phyloP scores from a whole-genome alignment of 2,329 filamentous ascomycete species.

The Neonectria magnoliae region DNA sequence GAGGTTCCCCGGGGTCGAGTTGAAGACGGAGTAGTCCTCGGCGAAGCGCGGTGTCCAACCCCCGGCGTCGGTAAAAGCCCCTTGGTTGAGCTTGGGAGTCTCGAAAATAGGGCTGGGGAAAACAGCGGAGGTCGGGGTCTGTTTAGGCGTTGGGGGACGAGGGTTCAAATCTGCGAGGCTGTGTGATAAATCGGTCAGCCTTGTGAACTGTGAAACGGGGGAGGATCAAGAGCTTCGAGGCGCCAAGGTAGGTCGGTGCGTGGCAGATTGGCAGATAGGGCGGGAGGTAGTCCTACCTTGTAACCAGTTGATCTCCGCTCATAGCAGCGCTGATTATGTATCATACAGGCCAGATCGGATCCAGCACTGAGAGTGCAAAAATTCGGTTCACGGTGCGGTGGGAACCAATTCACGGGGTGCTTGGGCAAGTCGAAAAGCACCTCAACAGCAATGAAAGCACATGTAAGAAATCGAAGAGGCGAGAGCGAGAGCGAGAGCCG shows the following conservation, averaged over 20 bases:
- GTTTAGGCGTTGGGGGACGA: conserved; percentile 67
- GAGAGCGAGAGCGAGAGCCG: conserved; percentile 7
- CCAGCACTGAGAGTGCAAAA: conserved; percentile 25
- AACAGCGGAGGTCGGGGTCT: conserved; percentile 64
- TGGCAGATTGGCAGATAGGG: conserved; percentile 9
- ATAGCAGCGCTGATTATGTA: conserved; percentile 61
- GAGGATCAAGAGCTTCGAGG: conserved; percentile 21
- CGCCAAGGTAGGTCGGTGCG: conserved; percentile 16
- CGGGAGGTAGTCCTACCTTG: conserved; percentile 56
- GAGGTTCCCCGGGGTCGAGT: conserved; percentile 69
- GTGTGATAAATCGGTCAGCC: conserved; percentile 50
- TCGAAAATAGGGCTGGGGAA: conserved; percentile 67
- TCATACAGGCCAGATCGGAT: conserved; percentile 39
- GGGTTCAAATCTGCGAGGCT: conserved; percentile 73
- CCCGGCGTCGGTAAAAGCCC: conserved; percentile 59
- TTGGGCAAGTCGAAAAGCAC: conserved; percentile 19
- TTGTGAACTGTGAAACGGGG: conserved; percentile 23
- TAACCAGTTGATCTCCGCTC: conserved; percentile 67
- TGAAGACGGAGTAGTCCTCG: conserved; percentile 73
- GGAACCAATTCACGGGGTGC: conserved; percentile 18
- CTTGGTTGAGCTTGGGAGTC: conserved; percentile 62
- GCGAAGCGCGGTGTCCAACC: conserved; percentile 71
- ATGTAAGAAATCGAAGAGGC: conserved; percentile 29
- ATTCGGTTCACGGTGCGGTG: conserved; percentile 13
- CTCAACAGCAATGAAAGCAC: conserved; percentile 29